These are phyloP conservation scores for Suhomyces atakaporum DNA, from an alignment of 1,139 yeast genomes.

Conservation along the genomic window DNA sequence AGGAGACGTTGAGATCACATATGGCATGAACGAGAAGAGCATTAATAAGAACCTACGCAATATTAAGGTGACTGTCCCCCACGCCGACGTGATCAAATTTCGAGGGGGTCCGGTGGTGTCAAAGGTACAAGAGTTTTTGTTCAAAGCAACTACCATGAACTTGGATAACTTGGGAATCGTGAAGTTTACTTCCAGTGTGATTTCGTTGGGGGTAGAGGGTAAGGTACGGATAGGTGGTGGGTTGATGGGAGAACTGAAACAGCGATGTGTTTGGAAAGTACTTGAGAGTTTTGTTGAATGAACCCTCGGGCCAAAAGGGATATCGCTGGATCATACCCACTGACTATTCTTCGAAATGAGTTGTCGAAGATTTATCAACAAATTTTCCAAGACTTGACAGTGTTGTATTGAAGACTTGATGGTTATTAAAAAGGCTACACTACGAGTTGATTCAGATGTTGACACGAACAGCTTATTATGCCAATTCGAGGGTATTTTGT, in stretches of 20 bases:
- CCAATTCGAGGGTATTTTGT: no score
- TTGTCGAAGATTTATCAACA: no score
- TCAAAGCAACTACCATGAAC: conserved; percentile 22
- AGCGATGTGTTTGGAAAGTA: conserved; percentile 14
- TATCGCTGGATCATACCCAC: no score
- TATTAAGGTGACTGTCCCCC: conserved; percentile 28
- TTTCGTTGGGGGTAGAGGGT: conserved; percentile 28
- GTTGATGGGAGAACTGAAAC: conserved; percentile 7
- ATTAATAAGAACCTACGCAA: conserved; percentile 22
- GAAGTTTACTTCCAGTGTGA: conserved; percentile 23
- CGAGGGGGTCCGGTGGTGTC: conserved; percentile 9
- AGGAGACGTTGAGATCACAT: conserved; percentile 18
- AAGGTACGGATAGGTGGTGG: conserved; percentile 18
- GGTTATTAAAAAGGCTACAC: no score
- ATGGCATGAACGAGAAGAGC: conserved; percentile 10
- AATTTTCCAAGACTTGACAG: no score
- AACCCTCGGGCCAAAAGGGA: no score
- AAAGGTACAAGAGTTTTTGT: conserved; percentile 20
- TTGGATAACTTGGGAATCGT: conserved; percentile 24
- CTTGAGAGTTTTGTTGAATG: conserved; percentile 14
- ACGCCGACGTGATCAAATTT: conserved; percentile 20
- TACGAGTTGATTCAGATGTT: no score
- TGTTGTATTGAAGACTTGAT: no score
- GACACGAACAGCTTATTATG: no score
- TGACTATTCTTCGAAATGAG: no score